A percentile compares a stretch with the other conserved stretches of the same genome.
Conservation (phyloP, 805 yeast genomes). For the Starmerella powellii region DNA sequence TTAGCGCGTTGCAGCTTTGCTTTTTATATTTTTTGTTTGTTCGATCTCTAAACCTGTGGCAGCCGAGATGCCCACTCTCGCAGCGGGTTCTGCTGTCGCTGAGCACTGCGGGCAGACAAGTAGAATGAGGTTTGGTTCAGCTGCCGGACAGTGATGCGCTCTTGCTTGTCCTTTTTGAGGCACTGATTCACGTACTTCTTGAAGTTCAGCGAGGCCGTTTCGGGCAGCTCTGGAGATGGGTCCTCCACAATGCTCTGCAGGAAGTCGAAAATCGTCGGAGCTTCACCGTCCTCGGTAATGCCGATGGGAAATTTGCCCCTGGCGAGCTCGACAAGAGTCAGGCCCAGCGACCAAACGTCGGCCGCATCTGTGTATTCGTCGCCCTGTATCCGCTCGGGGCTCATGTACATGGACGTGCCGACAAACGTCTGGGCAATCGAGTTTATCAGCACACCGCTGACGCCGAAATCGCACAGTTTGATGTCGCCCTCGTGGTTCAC, state of each 20-base stretch:
- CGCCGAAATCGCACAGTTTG: slow-evolving; percentile 95
- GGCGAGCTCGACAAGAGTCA: slow-evolving; percentile 79
- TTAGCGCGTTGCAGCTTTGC: not conserved
- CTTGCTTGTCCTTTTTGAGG: slow-evolving; percentile 52
- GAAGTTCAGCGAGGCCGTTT: slow-evolving; percentile 35
- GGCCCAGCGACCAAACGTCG: slow-evolving; percentile 94
- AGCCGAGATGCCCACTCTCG: slow-evolving; percentile 13
- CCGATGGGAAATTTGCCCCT: slow-evolving; percentile 59
- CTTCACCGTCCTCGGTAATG: slow-evolving; percentile 15
- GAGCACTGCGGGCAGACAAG: slow-evolving; percentile 10
- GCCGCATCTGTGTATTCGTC: slow-evolving; percentile 86
- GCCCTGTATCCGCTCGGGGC: slow-evolving; percentile 96
- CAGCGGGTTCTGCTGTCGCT: slow-evolving; percentile 7
- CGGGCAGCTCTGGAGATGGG: slow-evolving; percentile 64
- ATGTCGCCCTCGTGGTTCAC: slow-evolving; percentile 77
- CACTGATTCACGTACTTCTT: slow-evolving; percentile 64
- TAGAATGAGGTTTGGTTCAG: slow-evolving; percentile 35
- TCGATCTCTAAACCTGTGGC: slow-evolving; percentile 1
- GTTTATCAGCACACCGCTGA: slow-evolving; percentile 77
- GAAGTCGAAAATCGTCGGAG: slow-evolving; percentile 54
- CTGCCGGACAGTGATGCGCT: slow-evolving; percentile 63
- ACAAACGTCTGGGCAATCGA: slow-evolving; percentile 96
- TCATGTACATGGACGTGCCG: slow-evolving; percentile 95
- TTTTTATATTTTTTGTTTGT: not conserved
- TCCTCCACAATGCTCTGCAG: slow-evolving; percentile 90